phyloP scores from a whole-genome alignment of 805 yeast genomes.

The Danielia oregonensis region DNA sequence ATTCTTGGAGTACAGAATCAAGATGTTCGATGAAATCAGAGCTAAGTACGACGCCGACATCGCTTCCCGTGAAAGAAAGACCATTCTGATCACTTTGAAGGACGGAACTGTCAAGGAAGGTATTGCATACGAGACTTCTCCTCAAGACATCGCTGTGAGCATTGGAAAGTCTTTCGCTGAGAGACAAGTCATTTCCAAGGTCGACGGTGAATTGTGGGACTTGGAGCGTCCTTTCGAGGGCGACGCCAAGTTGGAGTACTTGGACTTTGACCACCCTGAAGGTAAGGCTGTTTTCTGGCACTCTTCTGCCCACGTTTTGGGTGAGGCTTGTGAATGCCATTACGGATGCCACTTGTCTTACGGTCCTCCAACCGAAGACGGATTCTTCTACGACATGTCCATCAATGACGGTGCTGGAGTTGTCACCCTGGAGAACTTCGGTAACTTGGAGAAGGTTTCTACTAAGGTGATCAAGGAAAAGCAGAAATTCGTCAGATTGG shows the following conservation, averaged over 20 bases:
- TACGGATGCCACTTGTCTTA: slow-evolving; percentile 81
- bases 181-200: slow-evolving; percentile 86
- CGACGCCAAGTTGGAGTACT: slow-evolving; percentile 65
- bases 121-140: slow-evolving; percentile 84
- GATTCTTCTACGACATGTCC: slow-evolving; percentile 95
- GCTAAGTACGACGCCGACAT: slow-evolving; percentile 70
- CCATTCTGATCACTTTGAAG: slow-evolving; percentile 76
- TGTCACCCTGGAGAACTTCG: slow-evolving; percentile 80
- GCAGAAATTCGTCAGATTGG: slow-evolving; percentile 92
- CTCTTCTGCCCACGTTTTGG: slow-evolving; percentile 95
- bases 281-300: slow-evolving; percentile 98
- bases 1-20: slow-evolving; percentile 75
- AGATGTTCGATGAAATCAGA: slow-evolving; percentile 76
- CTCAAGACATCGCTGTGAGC: slow-evolving; percentile 75
- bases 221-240: slow-evolving; percentile 87
- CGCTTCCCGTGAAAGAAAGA: slow-evolving; percentile 52
- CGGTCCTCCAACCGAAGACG: slow-evolving; percentile 98
- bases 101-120: slow-evolving; percentile 83
- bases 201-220: slow-evolving; percentile 89
- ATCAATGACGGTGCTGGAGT: slow-evolving; percentile 65
- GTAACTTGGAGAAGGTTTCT: slow-evolving; percentile 78
- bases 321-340: slow-evolving; percentile 97
- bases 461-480: slow-evolving; percentile 90
- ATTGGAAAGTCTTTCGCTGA: slow-evolving; percentile 88
- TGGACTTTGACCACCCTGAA: slow-evolving; percentile 90